Percentiles rank a stretch among this genome's conserved stretches.
Conservation (phyloP, 2,329 filamentous ascomycete genomes). For the Xylaria sp. region DNA sequence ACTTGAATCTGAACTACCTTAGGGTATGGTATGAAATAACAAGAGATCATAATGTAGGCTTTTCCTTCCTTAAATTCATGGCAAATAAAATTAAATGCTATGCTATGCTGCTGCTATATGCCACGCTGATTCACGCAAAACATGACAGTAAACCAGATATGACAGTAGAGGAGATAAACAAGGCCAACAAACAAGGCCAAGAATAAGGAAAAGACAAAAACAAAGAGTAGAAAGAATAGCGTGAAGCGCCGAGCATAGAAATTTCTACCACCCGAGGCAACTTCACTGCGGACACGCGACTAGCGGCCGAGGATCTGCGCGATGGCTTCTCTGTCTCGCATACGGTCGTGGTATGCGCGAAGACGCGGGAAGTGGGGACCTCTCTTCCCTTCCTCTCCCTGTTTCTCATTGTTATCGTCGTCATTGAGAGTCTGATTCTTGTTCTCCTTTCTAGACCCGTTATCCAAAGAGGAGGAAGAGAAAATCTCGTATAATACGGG, state of each 20-base stretch:
- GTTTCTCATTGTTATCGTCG: not conserved
- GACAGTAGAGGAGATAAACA: not conserved
- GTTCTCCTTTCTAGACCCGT: not conserved
- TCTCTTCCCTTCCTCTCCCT: not conserved
- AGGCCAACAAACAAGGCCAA: not conserved
- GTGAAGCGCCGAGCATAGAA: not conserved
- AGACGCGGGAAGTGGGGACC: slow-evolving; percentile 56
- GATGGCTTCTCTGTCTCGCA: slow-evolving; percentile 39
- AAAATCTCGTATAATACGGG: slow-evolving; percentile 63
- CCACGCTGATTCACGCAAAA: slow-evolving; percentile 9
- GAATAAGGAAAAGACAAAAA: not conserved
- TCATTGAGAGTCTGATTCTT: too few species aligned
- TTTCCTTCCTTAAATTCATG: too few species aligned
- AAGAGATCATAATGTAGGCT: not conserved
- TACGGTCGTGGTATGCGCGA: slow-evolving; percentile 52
- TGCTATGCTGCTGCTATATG: not conserved
- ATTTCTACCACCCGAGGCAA: not conserved
- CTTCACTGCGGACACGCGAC: not conserved
- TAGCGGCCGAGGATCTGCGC: slow-evolving; percentile 30
- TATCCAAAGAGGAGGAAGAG: not conserved
- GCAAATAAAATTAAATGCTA: too few species aligned
- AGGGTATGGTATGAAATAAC: not conserved
- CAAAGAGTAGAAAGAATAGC: not conserved
- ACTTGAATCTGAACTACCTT: not conserved
- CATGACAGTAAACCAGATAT: not conserved